Evolutionary conservation across 257 asterid species (phyloP).

Genomic region (Perilla frutescens): DNA sequence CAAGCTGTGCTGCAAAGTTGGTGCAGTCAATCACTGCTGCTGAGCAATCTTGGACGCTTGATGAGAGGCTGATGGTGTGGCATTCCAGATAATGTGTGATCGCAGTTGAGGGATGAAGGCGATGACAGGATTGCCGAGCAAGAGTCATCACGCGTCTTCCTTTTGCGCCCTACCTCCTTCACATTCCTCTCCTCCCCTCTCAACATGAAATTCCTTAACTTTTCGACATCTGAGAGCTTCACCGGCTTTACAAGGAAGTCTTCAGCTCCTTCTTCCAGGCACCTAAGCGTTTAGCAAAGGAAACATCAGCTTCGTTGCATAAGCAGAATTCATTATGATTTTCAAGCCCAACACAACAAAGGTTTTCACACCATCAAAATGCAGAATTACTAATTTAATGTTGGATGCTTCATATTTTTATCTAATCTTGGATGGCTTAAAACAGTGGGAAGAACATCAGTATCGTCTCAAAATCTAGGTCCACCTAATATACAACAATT

Average conservation of each 20-base stretch:
- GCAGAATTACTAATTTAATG: too few species aligned
- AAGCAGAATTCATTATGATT: too few species aligned
- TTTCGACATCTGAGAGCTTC: constrained; percentile 74
- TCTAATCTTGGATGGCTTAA: too few species aligned
- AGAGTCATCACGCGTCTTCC: constrained; percentile 46
- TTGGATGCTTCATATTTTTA: too few species aligned
- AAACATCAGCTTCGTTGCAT: not conserved
- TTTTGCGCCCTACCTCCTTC: constrained; percentile 45
- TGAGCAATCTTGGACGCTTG: constrained; percentile 43
- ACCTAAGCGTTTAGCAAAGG: constrained; percentile 39
- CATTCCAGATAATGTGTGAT: constrained; percentile 13
- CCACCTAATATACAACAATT: too few species aligned
- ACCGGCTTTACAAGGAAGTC: constrained; percentile 89
- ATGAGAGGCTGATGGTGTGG: constrained; percentile 21
- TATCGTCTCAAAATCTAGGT: too few species aligned
- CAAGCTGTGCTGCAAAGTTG: too few species aligned
- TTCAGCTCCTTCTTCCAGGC: constrained; percentile 90
- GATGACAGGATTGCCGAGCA: not conserved
- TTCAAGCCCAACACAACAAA: too few species aligned
- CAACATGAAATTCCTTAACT: constrained; percentile 56
- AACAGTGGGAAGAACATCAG: too few species aligned
- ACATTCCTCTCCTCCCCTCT: constrained; percentile 42
- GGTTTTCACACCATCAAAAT: too few species aligned
- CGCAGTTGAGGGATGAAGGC: constrained; percentile 32
- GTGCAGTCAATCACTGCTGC: constrained; percentile 9